Conservation (phyloP, 495 filamentous ascomycete genomes). For the Neurospora sp. region DNA sequence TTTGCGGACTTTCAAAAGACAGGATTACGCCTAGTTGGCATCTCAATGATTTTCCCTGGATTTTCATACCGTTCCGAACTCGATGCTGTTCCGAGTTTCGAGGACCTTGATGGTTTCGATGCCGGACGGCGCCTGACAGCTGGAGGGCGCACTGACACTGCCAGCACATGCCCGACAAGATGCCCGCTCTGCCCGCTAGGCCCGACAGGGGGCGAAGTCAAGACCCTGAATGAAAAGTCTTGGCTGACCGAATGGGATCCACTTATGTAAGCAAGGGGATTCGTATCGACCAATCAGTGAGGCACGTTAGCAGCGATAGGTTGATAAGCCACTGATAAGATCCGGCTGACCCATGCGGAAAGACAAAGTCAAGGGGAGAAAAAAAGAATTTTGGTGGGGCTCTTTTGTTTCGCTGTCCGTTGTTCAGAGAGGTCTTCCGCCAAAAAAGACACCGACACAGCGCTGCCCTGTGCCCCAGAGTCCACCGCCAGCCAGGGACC, state of each 20-base stretch:
- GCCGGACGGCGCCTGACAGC: background rate
- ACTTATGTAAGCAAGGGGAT: background rate
- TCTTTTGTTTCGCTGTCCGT: background rate
- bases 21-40: background rate
- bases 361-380: background rate
- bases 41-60: background rate
- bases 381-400: background rate
- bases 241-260: background rate
- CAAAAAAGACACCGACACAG: background rate
- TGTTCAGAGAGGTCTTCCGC: background rate
- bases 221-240: background rate
- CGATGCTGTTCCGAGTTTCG: background rate
- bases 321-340: conserved; percentile 5
- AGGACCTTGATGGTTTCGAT: background rate
- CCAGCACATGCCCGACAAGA: background rate
- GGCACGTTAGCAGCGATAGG: background rate
- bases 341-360: background rate
- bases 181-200: too few species aligned
- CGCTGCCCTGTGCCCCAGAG: background rate
- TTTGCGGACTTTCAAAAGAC: too few species aligned
- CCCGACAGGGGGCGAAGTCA: background rate
- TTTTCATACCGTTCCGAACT: background rate
- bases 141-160: background rate
- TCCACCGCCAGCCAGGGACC: background rate
- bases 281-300: background rate